A percentile compares a stretch with the other conserved stretches of the same genome.
Evolutionary conservation across 1,284 basidiomycete species (phyloP).

Genomic region (Takashimella koratensis): DNA sequence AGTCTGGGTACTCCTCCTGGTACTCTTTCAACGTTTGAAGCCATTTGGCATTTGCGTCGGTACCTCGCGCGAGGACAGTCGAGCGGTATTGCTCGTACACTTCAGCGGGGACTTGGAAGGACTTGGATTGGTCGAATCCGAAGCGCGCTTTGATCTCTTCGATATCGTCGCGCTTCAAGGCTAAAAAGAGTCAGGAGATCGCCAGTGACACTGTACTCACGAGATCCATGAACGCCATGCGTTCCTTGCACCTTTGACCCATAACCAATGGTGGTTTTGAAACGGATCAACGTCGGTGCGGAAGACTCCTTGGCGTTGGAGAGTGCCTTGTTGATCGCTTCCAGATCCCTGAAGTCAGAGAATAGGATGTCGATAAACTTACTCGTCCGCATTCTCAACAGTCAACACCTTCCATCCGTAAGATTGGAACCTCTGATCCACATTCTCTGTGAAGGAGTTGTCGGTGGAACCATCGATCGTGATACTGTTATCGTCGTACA

Average conservation of each 20-base stretch:
- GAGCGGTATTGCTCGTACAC: background rate
- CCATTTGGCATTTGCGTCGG: constrained; percentile 67
- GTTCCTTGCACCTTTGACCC: constrained; percentile 84
- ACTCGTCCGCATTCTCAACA: constrained; percentile 54
- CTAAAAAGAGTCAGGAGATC: constrained; percentile 83
- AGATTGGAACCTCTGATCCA: constrained; percentile 71
- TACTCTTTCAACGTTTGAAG: constrained; percentile 62
- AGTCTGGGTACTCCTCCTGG: constrained; percentile 65
- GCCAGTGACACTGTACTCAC: constrained; percentile 70
- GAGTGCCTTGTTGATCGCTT: background rate
- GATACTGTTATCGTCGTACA: constrained; percentile 79
- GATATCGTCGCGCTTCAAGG: background rate
- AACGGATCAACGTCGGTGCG: constrained; percentile 62
- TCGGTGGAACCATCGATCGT: constrained; percentile 84
- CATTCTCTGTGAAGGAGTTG: constrained; percentile 82
- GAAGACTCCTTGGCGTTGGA: background rate
- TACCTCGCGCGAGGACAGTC: constrained; percentile 55
- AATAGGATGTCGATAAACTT: no score
- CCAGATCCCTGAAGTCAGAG: no score
- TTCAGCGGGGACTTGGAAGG: background rate
- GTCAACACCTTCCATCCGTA: constrained; percentile 84
- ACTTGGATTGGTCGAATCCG: background rate
- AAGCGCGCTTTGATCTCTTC: background rate
- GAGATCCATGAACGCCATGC: constrained; percentile 78
- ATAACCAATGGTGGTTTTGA: constrained; percentile 81